Evolutionary conservation across 2,329 filamentous ascomycete species (phyloP), one percentile per base, ranked within the genome.

Genomic region (Basipetospora chlamydospora): DNA sequence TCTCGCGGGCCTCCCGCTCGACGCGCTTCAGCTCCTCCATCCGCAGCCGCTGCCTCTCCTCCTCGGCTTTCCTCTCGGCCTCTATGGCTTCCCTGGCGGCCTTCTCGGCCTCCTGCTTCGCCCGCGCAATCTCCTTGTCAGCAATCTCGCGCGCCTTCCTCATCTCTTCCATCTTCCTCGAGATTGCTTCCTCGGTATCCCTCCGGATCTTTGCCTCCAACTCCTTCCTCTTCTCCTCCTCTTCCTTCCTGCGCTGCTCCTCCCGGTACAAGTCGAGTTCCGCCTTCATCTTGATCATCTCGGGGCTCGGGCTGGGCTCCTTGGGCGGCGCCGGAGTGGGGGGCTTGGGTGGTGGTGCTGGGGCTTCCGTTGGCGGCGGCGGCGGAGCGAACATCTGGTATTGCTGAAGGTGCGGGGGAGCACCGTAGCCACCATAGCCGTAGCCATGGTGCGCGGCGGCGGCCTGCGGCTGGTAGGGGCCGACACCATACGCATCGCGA

Each of bases 271-370:
- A 55, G 10, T 64, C 61, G 12, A 82, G 54, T 45, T 79, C 67
- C 42, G 71, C 65, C 42, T 77, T 67, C 39, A 78, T 65, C n/a
- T 61, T 61, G 42, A 78, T 60, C 46, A 73, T 73, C 39, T 79
- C 69, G 2, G 68, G 63, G 21, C 49, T 49, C 4, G 47, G 49
- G 10, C 53, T 51, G 11, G 56, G 55, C 39, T 60, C 59, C 46
- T 59, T 55, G 5, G 58, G 57, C 2, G 62, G 59, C 5, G 64
- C 62, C 4, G 57, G 50, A 6, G 57, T 45, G 1, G 57, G 55
- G 26, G 28, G 33, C 20, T 28, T 34, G n/a, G n/a, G n/a, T n/a
- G n/a, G n/a, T n/a, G n/a, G n/a, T 23, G 11, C 38, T 7, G 26
- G 41, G 12, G 52, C 47, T 39, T 66, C 62, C 3, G 63, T 63